A percentile compares a stretch with the other conserved stretches of the same genome.
phyloP scores from a whole-genome alignment of 2,329 filamentous ascomycete species.

The Fusarium chlamydosporum region DNA sequence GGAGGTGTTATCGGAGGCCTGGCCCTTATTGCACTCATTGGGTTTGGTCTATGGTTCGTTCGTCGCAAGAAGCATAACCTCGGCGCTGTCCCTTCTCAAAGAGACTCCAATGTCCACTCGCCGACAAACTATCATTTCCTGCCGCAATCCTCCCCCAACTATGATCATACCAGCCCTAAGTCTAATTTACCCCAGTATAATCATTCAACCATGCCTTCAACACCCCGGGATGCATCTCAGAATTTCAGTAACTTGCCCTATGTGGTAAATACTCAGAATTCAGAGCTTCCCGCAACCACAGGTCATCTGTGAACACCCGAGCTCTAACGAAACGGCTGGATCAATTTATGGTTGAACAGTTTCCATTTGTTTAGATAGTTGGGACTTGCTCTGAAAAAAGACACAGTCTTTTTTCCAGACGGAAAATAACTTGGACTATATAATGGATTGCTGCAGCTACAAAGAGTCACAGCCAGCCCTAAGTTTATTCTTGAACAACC shows the following conservation, averaged over 20 bases:
- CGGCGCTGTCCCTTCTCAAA: background rate
- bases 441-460: background rate
- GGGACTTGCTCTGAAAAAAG: background rate
- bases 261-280: background rate
- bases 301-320: background rate
- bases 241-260: background rate
- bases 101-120: background rate
- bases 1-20: conserved; percentile 13
- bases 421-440: background rate
- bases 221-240: background rate
- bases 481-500: background rate
- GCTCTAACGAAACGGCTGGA: background rate
- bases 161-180: background rate
- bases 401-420: too few species aligned
- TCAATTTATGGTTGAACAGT: background rate
- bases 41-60: conserved; percentile 11
- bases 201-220: background rate
- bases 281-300: background rate
- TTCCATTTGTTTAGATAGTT: background rate
- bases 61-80: conserved; percentile 2
- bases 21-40: background rate
- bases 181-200: background rate
- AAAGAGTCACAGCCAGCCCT: background rate
- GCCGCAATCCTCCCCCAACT: background rate
- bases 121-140: background rate